A percentile compares a stretch with the other conserved stretches of the same genome.
phyloP scores from a whole-genome alignment of 805 yeast genomes.

The Metschnikowia koreensis region DNA sequence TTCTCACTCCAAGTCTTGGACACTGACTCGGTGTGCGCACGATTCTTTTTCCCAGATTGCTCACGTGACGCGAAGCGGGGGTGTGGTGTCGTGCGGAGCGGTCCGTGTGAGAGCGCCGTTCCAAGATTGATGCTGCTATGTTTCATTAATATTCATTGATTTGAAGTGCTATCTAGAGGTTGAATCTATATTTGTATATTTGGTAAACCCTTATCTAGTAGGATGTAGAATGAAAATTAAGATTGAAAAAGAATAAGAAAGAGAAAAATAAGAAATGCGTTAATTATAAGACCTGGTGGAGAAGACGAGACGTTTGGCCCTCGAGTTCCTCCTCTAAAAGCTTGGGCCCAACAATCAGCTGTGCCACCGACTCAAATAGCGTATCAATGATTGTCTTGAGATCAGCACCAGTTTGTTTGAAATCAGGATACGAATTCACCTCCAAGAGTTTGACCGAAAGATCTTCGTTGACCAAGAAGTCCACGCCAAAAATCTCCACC shows the following conservation, averaged over 20 bases:
- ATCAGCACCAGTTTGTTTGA: conserved; percentile 87
- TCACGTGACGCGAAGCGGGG: conserved; percentile 6
- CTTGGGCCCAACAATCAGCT: conserved; percentile 3
- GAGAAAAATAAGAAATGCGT: not conserved
- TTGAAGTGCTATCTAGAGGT: too few relatives aligned
- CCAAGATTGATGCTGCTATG: too few relatives aligned
- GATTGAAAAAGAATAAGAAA: too few relatives aligned
- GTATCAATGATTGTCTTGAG: conserved; percentile 64
- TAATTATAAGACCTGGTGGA: conserved; percentile 9
- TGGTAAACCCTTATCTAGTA: too few relatives aligned
- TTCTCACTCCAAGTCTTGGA: conserved; percentile 11
- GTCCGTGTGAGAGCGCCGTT: too few relatives aligned
- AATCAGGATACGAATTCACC: conserved; percentile 93
- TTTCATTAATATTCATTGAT: too few relatives aligned
- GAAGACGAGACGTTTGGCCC: not conserved
- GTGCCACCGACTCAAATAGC: conserved; percentile 58
- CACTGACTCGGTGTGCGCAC: conserved; percentile 16
- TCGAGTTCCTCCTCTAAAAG: not conserved
- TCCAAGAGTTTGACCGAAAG: conserved; percentile 65
- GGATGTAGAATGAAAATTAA: too few relatives aligned
- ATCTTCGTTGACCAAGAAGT: conserved; percentile 68
- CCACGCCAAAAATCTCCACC: conserved; percentile 85
- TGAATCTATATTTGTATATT: too few relatives aligned
- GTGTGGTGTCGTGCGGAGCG: not conserved
- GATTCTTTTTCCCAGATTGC: conserved; percentile 5